phyloP scores from a whole-genome alignment of 768 basidiomycete genomes.

The Mycena amicta region DNA sequence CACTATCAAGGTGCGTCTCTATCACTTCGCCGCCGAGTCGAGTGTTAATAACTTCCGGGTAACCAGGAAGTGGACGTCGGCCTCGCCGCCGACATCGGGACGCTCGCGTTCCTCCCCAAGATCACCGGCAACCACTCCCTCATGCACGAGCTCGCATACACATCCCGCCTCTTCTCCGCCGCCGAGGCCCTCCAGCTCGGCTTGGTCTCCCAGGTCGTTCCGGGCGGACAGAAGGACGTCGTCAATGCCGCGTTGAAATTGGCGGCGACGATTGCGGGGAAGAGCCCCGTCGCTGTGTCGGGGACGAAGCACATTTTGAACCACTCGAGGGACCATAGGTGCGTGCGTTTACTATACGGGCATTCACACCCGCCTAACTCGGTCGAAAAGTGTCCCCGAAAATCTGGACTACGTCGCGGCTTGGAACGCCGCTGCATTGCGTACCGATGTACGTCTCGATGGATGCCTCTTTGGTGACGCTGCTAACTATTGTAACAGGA shows the following conservation, averaged over 20 bases:
- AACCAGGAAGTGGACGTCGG: slow-evolving; percentile 85
- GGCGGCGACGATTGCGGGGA: slow-evolving; percentile 65
- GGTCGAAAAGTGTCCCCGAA: slow-evolving; percentile 36
- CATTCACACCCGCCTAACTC: not conserved
- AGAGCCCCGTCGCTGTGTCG: slow-evolving; percentile 78
- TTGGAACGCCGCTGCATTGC: slow-evolving; percentile 47
- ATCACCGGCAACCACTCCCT: slow-evolving; percentile 74
- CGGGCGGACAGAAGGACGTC: slow-evolving; percentile 68
- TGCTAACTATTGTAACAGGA: slow-evolving; percentile 32
- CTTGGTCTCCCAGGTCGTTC: slow-evolving; percentile 70
- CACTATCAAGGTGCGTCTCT: slow-evolving; percentile 64
- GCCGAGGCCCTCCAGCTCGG: slow-evolving; percentile 70
- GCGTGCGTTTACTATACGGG: too few relatives aligned
- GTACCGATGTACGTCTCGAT: slow-evolving; percentile 36
- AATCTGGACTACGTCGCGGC: slow-evolving; percentile 46
- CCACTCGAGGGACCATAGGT: slow-evolving; percentile 63
- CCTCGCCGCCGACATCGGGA: slow-evolving; percentile 86
- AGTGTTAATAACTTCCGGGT: not conserved
- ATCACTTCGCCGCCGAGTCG: not conserved
- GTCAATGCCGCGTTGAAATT: slow-evolving; percentile 63
- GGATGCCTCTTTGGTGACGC: not conserved
- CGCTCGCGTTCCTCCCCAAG: slow-evolving; percentile 80
- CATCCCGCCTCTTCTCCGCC: slow-evolving; percentile 68
- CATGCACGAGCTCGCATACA: slow-evolving; percentile 76
- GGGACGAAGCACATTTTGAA: slow-evolving; percentile 62